Conservation (phyloP, 2,329 filamentous ascomycete species). For the Colletotrichum sp. region DNA sequence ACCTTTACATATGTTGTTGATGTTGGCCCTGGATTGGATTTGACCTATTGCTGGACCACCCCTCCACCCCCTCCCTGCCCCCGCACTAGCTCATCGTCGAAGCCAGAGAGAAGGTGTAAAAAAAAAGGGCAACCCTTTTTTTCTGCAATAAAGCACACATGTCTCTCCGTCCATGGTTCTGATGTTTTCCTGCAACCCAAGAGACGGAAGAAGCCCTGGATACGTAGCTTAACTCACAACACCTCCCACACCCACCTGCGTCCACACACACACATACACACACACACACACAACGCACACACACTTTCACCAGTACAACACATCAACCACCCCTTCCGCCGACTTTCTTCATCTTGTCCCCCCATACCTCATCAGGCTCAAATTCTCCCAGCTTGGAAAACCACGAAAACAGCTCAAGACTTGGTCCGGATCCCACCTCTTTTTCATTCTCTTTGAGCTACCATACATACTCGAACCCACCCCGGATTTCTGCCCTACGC, state of each 20-base stretch:
- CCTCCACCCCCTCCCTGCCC: constrained; percentile 13
- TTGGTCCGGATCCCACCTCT: constrained; percentile 9
- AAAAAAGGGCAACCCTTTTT: constrained; percentile 20
- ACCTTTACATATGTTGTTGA: constrained; percentile 13
- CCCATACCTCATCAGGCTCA: constrained; percentile 9
- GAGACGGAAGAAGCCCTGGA: constrained; percentile 38
- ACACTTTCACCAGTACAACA: constrained; percentile 20
- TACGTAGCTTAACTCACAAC: constrained; percentile 52
- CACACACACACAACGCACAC: constrained; percentile 7
- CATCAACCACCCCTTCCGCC: constrained; percentile 21
- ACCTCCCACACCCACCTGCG: constrained; percentile 35
- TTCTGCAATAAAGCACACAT: constrained; percentile 71
- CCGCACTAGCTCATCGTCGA: constrained; percentile 19
- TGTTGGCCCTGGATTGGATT: constrained; percentile 10
- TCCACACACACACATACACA: background rate
- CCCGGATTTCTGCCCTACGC: constrained; percentile 22
- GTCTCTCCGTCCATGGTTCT: constrained; percentile 62
- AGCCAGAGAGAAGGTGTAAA: background rate
- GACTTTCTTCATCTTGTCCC: constrained; percentile 23
- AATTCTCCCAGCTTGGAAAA: constrained; percentile 3
- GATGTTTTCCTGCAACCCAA: constrained; percentile 48
- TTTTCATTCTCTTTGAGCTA: background rate
- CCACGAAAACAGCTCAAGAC: background rate
- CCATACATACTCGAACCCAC: constrained; percentile 17
- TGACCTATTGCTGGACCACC: constrained; percentile 15